Evolutionary conservation across 345 rosid species (phyloP).

Genomic region (Pugionium dolabratum): DNA sequence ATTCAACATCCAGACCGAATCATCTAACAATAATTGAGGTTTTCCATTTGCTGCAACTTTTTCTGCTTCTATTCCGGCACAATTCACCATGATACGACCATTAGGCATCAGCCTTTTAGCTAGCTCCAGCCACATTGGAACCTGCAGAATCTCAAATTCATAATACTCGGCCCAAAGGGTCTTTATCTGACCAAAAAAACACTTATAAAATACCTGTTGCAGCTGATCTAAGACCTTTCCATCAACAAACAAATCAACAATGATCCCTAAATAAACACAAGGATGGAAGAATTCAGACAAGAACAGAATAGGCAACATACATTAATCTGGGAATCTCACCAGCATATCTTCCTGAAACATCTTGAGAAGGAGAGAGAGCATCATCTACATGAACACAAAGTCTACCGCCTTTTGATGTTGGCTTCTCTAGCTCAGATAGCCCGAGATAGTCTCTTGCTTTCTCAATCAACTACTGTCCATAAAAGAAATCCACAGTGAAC

Average conservation of each 20-base stretch:
- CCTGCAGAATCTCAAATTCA: conserved; percentile 36
- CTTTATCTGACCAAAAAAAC: not conserved
- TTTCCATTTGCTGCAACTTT: conserved; percentile 33
- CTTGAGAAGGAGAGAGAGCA: conserved; percentile 49
- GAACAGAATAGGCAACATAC: not conserved
- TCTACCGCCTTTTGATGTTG: conserved; percentile 54
- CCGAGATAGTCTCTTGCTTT: conserved; percentile 68
- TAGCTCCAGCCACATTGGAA: conserved; percentile 60
- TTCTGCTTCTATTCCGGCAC: conserved; percentile 59
- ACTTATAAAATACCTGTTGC: conserved; percentile 54
- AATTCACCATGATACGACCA: conserved; percentile 83
- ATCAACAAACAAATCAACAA: conserved; percentile 67
- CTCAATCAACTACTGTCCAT: conserved; percentile 57
- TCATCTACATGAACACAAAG: conserved; percentile 62
- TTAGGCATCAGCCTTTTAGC: conserved; percentile 63
- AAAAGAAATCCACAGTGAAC: conserved; percentile 20
- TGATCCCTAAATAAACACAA: conserved; percentile 50
- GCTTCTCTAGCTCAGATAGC: conserved; percentile 64
- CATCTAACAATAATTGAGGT: conserved; percentile 28
- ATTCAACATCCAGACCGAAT: conserved; percentile 52
- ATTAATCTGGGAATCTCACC: conserved; percentile 45
- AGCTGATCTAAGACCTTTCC: conserved; percentile 71
- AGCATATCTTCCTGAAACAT: conserved; percentile 53
- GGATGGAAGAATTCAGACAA: conserved; percentile 16
- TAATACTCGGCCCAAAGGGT: not conserved